Percentiles rank a stretch among this genome's conserved stretches.
Conservation (phyloP, 2,329 filamentous ascomycete species). For the Colletotrichum tropicicola region DNA sequence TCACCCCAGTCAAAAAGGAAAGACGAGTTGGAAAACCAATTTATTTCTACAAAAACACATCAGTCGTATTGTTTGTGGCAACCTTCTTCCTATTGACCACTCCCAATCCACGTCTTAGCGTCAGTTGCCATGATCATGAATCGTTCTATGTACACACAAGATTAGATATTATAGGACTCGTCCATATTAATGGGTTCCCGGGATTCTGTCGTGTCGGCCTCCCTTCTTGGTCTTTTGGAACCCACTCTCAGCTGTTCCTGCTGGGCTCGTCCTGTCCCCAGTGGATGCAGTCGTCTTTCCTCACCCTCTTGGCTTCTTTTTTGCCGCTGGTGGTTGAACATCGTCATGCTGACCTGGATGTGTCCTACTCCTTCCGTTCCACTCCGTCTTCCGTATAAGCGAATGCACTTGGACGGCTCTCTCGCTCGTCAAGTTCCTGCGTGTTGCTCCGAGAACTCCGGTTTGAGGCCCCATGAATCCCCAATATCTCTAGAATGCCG, state of each 20-base stretch:
- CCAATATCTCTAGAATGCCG: conserved; percentile 56
- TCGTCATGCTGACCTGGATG: conserved; percentile 26
- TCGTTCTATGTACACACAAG: conserved; percentile 38
- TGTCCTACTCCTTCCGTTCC: conserved; percentile 26
- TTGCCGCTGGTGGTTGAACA: conserved; percentile 22
- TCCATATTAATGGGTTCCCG: conserved; percentile 30
- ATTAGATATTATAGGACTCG: conserved; percentile 40
- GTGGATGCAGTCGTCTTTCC: conserved; percentile 28
- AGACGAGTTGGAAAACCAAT: background rate
- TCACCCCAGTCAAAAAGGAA: no score
- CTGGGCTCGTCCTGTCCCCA: conserved; percentile 25
- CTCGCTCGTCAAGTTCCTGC: conserved; percentile 40
- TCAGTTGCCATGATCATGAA: conserved; percentile 30
- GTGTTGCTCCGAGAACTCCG: conserved; percentile 57
- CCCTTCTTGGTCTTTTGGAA: conserved; percentile 17
- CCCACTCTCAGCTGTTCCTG: conserved; percentile 23
- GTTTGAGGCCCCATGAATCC: conserved; percentile 46
- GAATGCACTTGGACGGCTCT: conserved; percentile 46
- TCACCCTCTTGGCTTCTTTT: conserved; percentile 31
- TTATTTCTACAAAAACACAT: conserved; percentile 21
- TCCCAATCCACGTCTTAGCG: conserved; percentile 27
- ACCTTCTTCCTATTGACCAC: conserved; percentile 28
- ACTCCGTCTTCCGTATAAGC: conserved; percentile 47
- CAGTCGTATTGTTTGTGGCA: conserved; percentile 25
- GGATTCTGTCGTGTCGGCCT: conserved; percentile 23